phyloP scores from a whole-genome alignment of 1,284 basidiomycete genomes.

The Gomphus bonarii region DNA sequence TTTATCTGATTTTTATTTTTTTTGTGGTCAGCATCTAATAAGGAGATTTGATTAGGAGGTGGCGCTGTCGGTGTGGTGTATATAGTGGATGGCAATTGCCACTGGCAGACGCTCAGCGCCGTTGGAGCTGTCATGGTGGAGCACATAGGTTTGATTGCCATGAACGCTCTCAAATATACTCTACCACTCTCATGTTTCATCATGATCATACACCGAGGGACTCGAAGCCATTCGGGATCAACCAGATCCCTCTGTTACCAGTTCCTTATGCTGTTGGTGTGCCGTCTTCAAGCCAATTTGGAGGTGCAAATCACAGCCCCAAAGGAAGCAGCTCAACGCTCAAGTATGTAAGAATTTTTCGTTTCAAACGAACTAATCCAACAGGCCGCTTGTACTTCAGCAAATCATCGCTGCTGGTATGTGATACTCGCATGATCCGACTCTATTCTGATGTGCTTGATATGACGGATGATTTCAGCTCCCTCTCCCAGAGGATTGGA shows the following conservation, averaged over 20 bases:
- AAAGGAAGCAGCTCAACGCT: background rate
- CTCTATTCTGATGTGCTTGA: background rate
- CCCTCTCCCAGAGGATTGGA: conserved; percentile 17
- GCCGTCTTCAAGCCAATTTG: background rate
- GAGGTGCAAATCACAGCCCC: background rate
- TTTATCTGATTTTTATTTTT: too few species aligned
- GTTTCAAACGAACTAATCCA: background rate
- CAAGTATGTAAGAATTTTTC: background rate
- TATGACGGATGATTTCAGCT: background rate
- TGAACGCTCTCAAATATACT: too few species aligned
- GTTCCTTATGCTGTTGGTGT: background rate
- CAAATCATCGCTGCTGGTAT: background rate
- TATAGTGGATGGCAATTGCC: too few species aligned
- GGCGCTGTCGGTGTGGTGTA: too few species aligned
- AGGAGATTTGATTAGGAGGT: too few species aligned
- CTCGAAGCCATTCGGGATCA: background rate
- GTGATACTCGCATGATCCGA: background rate
- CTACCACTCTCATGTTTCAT: background rate
- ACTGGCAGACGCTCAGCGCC: too few species aligned
- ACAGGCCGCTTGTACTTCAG: background rate
- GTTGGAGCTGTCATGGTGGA: too few species aligned
- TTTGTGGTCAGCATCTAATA: too few species aligned
- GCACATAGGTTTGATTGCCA: too few species aligned
- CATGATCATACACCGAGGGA: background rate
- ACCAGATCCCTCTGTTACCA: background rate